phyloP scores from a whole-genome alignment of 176 grass and related monocot genomes.

The Triticum aestivum region IWGSC_CS_RefSeq_v2.1 NC_057805.1:19704905-19705404 shows the following conservation, averaged over 20 bases:
- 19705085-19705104: background rate
- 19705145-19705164: constrained; percentile 64
- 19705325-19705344: background rate
- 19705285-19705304: background rate
- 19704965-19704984: background rate
- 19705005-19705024: background rate
- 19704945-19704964: background rate
- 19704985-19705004: constrained; percentile 18
- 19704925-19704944: background rate
- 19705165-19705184: constrained; percentile 33
- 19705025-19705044: background rate
- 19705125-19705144: constrained; percentile 63
- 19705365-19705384: background rate
- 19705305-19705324: background rate
- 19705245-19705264: background rate
- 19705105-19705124: constrained; percentile 24
- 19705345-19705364: background rate
- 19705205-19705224: background rate
- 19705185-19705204: background rate
- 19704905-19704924: background rate
- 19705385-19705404: background rate
- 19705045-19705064: background rate
- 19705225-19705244: background rate
- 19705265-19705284: background rate
- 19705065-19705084: background rate